A percentile compares a stretch with the other conserved stretches of the same genome.
These are phyloP conservation scores for Blastobotrys illinoisensis DNA, from an alignment of 1,139 yeast genomes.

Conservation along the genomic window DNA sequence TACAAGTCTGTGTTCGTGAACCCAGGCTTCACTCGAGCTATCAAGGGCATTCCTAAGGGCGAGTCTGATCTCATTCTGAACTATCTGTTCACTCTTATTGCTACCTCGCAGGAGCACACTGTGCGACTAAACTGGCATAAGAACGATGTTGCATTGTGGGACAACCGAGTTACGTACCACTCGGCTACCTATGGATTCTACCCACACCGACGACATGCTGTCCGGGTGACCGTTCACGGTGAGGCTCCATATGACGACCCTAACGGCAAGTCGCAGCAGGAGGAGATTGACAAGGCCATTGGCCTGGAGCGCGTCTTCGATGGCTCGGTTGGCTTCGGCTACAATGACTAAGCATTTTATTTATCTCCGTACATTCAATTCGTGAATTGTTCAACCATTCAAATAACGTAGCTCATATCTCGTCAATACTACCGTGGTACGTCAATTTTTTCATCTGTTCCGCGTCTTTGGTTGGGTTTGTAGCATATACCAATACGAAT, in stretches of 20 bases:
- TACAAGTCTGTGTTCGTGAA: slow-evolving; percentile 55
- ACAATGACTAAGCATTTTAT: slow-evolving; percentile 23
- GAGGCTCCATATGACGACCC: slow-evolving; percentile 34
- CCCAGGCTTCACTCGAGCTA: slow-evolving; percentile 55
- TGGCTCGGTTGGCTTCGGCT: slow-evolving; percentile 27
- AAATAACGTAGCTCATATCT: neutral
- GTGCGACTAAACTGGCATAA: slow-evolving; percentile 55
- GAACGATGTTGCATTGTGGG: slow-evolving; percentile 66
- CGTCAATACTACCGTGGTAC: too few relatives aligned
- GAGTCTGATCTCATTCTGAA: slow-evolving; percentile 54
- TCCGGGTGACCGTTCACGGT: slow-evolving; percentile 63
- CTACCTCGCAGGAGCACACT: slow-evolving; percentile 49
- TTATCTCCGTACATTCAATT: too few relatives aligned
- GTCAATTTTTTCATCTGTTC: too few relatives aligned
- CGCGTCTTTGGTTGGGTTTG: too few relatives aligned
- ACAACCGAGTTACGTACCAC: slow-evolving; percentile 61
- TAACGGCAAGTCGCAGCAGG: slow-evolving; percentile 28
- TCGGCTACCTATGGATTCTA: slow-evolving; percentile 43
- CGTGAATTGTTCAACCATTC: too few relatives aligned
- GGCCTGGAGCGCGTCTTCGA: slow-evolving; percentile 22
- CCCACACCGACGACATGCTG: slow-evolving; percentile 54
- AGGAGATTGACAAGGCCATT: slow-evolving; percentile 18
- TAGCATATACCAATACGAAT: too few relatives aligned
- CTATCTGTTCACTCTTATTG: slow-evolving; percentile 49
- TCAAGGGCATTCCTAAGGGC: slow-evolving; percentile 59